Evolutionary conservation across 2,329 filamentous ascomycete species (phyloP).

Genomic region (Colletotrichum sp.): DNA sequence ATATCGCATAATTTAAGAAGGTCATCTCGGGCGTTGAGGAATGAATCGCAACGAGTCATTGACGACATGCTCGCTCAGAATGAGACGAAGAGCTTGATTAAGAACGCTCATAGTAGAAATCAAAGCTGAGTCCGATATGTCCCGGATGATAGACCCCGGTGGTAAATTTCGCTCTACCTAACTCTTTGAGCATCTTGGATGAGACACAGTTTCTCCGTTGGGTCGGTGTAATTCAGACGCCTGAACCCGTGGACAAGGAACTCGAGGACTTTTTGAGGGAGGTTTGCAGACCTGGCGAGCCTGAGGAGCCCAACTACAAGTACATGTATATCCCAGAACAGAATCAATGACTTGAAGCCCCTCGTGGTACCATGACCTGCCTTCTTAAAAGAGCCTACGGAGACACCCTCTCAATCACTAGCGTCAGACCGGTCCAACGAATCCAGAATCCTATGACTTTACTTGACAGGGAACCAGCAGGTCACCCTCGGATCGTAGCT

Average conservation of each 20-base stretch:
- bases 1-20: no score
- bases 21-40: no score
- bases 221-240: not conserved
- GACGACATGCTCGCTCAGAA: no score
- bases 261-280: not conserved
- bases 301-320: not conserved
- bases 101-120: no score
- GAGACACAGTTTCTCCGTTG: not conserved
- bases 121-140: no score
- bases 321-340: not conserved
- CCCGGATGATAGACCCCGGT: not conserved
- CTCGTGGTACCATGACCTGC: no score
- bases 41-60: no score
- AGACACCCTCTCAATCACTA: not conserved
- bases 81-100: no score
- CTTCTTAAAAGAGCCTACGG: no score
- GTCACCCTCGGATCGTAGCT: not conserved
- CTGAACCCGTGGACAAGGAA: not conserved
- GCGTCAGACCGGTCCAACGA: not conserved
- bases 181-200: not conserved
- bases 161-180: fast-evolving
- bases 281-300: not conserved
- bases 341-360: not conserved
- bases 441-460: not conserved
- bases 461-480: not conserved